phyloP scores from a whole-genome alignment of 768 basidiomycete species.

The Suillus sp. region DNA sequence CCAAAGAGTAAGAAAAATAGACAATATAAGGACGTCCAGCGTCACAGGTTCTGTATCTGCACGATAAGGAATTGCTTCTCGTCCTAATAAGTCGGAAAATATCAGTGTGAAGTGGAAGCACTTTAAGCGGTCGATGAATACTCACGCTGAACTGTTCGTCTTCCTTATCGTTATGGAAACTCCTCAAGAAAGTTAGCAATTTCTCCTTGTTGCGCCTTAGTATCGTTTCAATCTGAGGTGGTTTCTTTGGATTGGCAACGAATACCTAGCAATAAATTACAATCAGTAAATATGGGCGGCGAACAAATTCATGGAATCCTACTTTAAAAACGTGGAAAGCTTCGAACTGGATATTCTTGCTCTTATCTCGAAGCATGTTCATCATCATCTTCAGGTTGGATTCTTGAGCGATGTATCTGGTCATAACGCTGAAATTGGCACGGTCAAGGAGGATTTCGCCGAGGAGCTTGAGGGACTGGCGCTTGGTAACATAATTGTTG shows the following conservation, averaged over 20 bases:
- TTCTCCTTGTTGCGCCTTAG: constrained; percentile 94
- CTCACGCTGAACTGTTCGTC: constrained; percentile 93
- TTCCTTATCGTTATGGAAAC: constrained; percentile 98
- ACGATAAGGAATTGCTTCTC: constrained; percentile 96
- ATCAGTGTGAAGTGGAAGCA: constrained; percentile 6
- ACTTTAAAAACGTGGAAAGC: constrained; percentile 99
- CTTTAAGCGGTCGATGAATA: constrained; percentile 6
- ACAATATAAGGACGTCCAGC: neutral
- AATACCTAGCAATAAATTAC: constrained; percentile 66
- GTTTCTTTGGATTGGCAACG: constrained; percentile 99
- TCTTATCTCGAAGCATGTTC: constrained; percentile 97
- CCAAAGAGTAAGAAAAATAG: neutral
- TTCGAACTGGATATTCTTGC: constrained; percentile 99
- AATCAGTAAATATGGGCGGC: neutral
- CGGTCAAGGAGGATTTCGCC: constrained; percentile 98
- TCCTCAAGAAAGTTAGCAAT: constrained; percentile 82
- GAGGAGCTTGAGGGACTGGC: constrained; percentile 95
- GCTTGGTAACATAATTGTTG: constrained; percentile 98
- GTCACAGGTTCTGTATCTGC: constrained; percentile 80
- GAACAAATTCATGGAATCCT: constrained; percentile 21
- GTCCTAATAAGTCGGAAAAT: constrained; percentile 46
- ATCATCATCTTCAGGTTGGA: constrained; percentile 99
- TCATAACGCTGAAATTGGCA: constrained; percentile 99
- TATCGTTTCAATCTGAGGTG: constrained; percentile 90
- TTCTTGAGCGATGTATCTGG: constrained; percentile 92